Conservation (phyloP, 176 grass and related monocot genomes). For the Dendrocalamus sinicus region DNA sequence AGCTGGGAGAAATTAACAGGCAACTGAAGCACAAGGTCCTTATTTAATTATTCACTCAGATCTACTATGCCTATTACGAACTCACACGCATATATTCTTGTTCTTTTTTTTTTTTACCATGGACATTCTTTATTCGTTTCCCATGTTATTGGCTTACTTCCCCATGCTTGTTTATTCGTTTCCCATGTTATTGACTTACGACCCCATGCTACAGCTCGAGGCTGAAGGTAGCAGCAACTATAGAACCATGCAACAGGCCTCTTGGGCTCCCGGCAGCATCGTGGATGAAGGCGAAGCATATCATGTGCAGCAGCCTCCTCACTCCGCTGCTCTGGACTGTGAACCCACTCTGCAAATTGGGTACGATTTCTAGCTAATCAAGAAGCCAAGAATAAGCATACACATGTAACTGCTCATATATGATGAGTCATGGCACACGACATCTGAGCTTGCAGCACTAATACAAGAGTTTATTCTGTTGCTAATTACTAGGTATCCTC, state of each 20-base stretch:
- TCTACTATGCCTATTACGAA: background rate
- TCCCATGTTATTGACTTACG: too few species aligned
- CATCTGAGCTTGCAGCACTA: background rate
- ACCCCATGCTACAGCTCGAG: slow-evolving; percentile 61
- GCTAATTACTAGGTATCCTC: slow-evolving; percentile 57
- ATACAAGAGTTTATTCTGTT: slow-evolving; percentile 12
- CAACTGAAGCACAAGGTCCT: slow-evolving; percentile 81
- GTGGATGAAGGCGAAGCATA: slow-evolving; percentile 55
- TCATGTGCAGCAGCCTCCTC: slow-evolving; percentile 57
- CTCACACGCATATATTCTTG: background rate
- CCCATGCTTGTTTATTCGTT: background rate
- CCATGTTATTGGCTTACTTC: background rate
- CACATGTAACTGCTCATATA: background rate
- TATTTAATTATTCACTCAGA: background rate
- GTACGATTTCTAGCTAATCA: slow-evolving; percentile 33
- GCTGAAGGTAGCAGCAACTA: slow-evolving; percentile 61
- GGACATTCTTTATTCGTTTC: background rate
- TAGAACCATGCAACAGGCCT: slow-evolving; percentile 60
- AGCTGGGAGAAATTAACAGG: slow-evolving; percentile 88
- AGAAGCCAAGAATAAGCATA: background rate
- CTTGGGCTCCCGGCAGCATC: slow-evolving; percentile 60
- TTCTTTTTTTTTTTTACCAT: slow-evolving; percentile 16
- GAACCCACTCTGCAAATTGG: slow-evolving; percentile 89
- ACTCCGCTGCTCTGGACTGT: slow-evolving; percentile 66
- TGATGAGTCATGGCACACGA: background rate